Evolutionary conservation across 2,329 filamentous ascomycete species (phyloP).

Genomic region (Didymella glomerata): DNA sequence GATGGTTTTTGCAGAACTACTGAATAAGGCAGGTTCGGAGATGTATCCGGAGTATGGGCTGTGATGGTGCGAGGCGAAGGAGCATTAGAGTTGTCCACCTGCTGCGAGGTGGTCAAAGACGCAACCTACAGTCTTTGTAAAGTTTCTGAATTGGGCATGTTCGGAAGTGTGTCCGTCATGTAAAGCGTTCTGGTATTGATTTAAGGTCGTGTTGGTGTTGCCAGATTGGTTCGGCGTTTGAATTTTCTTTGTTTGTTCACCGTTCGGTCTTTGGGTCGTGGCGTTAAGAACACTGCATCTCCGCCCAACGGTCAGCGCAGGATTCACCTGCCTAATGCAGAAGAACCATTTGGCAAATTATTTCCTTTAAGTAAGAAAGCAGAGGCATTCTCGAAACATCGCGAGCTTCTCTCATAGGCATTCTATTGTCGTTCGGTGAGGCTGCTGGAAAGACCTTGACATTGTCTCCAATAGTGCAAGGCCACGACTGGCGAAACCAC

Average conservation of each 20-base stretch:
- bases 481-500: too few species aligned
- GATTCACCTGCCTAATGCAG: not conserved
- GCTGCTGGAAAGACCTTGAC: too few species aligned
- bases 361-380: too few species aligned
- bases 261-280: not conserved
- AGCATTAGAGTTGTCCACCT: not conserved
- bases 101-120: not conserved
- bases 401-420: too few species aligned
- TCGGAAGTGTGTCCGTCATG: not conserved
- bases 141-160: not conserved
- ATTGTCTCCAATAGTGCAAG: too few species aligned
- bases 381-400: too few species aligned
- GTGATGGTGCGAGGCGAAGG: not conserved
- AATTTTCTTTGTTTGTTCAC: not conserved
- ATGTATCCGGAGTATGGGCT: not conserved
- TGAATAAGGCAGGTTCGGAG: not conserved
- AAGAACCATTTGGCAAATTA: too few species aligned
- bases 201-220: not conserved
- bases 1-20: not conserved
- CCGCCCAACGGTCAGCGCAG: not conserved
- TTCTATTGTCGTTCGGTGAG: too few species aligned
- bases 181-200: not conserved
- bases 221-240: not conserved
- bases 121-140: not conserved
- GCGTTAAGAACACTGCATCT: not conserved